Evolutionary conservation across 1,284 basidiomycete species (phyloP).

Genomic region (Leccinum fallax): DNA sequence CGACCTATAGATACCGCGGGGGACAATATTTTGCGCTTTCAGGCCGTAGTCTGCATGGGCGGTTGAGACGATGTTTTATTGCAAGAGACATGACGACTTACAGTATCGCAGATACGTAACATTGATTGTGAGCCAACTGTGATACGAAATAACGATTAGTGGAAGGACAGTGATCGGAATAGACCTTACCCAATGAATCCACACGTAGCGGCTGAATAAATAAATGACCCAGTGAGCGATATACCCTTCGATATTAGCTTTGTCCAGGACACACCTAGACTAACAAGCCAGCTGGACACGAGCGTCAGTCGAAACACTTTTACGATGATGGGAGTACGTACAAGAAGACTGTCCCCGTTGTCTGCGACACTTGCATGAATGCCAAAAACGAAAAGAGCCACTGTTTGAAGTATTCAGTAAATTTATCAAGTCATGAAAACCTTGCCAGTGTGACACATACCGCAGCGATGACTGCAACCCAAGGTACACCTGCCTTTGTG

Average conservation of each 20-base stretch:
- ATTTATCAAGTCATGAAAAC: background rate
- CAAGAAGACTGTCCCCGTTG: slow-evolving; percentile 28
- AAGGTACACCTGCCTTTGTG: slow-evolving; percentile 45
- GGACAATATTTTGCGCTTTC: slow-evolving; percentile 57
- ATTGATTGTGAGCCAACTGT: slow-evolving; percentile 48
- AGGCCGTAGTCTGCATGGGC: slow-evolving; percentile 48
- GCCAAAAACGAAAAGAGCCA: slow-evolving; percentile 35
- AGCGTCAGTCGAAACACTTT: background rate
- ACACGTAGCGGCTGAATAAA: slow-evolving; percentile 42
- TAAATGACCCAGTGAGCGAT: background rate
- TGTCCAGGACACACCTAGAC: slow-evolving; percentile 35
- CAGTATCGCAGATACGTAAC: slow-evolving; percentile 55
- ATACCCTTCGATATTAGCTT: background rate
- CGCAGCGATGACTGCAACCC: slow-evolving; percentile 6
- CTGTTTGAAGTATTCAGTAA: slow-evolving; percentile 41
- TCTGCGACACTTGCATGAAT: slow-evolving; percentile 20
- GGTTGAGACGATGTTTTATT: slow-evolving; percentile 22
- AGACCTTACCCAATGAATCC: slow-evolving; percentile 45
- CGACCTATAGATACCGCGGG: slow-evolving; percentile 27
- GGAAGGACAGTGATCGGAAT: background rate
- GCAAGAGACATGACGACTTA: slow-evolving; percentile 10
- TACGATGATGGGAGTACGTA: slow-evolving; percentile 6
- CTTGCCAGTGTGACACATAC: slow-evolving; percentile 1
- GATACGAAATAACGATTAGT: background rate
- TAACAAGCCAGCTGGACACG: slow-evolving; percentile 47